Conservation (phyloP, 2,329 filamentous ascomycete genomes). For the Penicillium sp. region DNA sequence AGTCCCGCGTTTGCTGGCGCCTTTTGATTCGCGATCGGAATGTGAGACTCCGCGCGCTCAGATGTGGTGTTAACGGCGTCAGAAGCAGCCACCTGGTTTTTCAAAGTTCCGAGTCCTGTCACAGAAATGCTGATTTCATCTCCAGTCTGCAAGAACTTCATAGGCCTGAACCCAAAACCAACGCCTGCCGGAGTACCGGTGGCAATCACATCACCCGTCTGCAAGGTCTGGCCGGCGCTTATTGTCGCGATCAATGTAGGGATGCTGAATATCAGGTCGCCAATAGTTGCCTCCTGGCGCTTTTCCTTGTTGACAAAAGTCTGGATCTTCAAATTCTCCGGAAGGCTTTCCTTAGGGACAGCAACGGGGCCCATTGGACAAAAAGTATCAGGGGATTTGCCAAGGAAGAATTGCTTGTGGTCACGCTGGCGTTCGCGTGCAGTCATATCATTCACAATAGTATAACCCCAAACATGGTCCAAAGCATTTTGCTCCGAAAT, state of each 20-base stretch:
- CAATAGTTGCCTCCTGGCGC: conserved; percentile 51
- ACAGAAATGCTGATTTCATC: conserved; percentile 48
- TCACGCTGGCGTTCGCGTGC: conserved; percentile 57
- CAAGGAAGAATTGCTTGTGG: conserved; percentile 63
- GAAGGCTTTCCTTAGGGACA: conserved; percentile 49
- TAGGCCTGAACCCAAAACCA: conserved; percentile 50
- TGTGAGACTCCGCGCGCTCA: background rate
- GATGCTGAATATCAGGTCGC: conserved; percentile 54
- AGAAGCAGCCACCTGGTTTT: conserved; percentile 41
- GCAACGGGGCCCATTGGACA: conserved; percentile 60
- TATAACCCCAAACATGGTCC: conserved; percentile 59
- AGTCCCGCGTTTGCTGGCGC: background rate
- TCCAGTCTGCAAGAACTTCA: conserved; percentile 44
- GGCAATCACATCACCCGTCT: conserved; percentile 54
- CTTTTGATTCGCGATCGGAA: background rate
- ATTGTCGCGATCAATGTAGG: conserved; percentile 50
- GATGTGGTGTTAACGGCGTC: background rate
- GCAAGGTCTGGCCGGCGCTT: conserved; percentile 53
- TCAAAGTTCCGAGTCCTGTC: conserved; percentile 43
- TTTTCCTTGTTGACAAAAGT: conserved; percentile 55
- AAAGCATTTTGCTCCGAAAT: conserved; percentile 49
- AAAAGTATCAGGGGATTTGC: conserved; percentile 58
- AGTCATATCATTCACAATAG: conserved; percentile 60
- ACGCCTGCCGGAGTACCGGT: conserved; percentile 54
- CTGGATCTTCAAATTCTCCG: conserved; percentile 43